Evolutionary conservation across 73 alveolate genomes (phyloP).

Genomic region (Durusdinium trenchii): DNA sequence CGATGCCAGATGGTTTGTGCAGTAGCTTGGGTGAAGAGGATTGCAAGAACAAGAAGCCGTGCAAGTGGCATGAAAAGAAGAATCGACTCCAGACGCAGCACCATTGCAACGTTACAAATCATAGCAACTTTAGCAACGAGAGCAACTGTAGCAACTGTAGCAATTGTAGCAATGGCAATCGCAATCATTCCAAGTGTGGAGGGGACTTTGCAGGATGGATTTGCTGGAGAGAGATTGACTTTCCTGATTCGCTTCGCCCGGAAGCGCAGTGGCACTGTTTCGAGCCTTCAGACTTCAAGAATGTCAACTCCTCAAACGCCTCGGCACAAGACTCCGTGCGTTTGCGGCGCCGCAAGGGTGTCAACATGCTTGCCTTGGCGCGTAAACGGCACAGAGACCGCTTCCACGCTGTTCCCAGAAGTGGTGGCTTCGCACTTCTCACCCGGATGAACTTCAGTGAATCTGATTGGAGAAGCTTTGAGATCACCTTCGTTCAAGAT

Average conservation of each 20-base stretch:
- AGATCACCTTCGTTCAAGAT: slow-evolving; percentile 24
- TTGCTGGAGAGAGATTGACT: slow-evolving; percentile 44
- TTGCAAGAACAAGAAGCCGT: slow-evolving; percentile 13
- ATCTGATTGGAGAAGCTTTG: background rate
- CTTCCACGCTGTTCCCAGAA: background rate
- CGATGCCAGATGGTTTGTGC: slow-evolving; percentile 43
- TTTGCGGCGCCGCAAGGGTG: background rate
- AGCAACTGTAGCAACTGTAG: background rate
- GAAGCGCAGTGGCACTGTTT: slow-evolving; percentile 84
- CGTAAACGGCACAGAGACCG: background rate
- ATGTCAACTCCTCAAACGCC: background rate
- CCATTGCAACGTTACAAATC: background rate
- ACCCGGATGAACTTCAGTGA: background rate
- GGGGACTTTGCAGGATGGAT: slow-evolving; percentile 91
- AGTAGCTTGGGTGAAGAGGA: background rate
- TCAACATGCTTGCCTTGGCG: background rate
- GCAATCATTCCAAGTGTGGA: background rate
- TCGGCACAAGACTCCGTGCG: background rate
- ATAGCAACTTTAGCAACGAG: background rate
- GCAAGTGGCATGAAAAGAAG: slow-evolving; percentile 11
- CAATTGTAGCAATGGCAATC: background rate
- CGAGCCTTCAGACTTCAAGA: slow-evolving; percentile 47
- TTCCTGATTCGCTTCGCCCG: background rate
- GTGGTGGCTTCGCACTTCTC: slow-evolving; percentile 24
- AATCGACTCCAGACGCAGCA: background rate